Base-by-base conservation (phyloP, 75 land plant genomes). In the Larix kaempferi region DNA sequence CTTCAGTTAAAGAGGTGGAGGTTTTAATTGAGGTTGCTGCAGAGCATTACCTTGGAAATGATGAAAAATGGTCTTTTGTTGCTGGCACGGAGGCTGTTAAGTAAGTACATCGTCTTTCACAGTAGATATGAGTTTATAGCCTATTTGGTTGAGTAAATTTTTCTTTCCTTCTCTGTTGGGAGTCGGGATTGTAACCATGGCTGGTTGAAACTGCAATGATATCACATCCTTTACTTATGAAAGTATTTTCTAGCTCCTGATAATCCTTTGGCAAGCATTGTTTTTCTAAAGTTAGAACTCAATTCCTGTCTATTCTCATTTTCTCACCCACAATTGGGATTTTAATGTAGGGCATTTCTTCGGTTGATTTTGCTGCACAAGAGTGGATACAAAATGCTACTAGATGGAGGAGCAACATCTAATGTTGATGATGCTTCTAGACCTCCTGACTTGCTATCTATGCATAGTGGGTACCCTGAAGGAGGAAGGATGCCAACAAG, bases 371-470 rank as follows among this genome's bases (percentile, higher is more conserved):
- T 91, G 79, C 80, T 97, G 54, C 86, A 79, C 23, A 82, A 91
- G 60, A 89, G 89, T 86, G 99, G 98, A 21, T 97, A 87, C 79
- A 91, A 90, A 73, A 92, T 97, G 94, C 92, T 97, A 57, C 73
- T 97, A 69, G 89, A 91, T 77, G 99, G 99, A 63, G 99, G 99
- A 54, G 94, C 90, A 80, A 80, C 81, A 56, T 62, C 74, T 67
- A 92, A 92, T 82, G 74, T 55, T 41, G 92, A 84, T 13, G 66
- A 82, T 44, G 27, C 59, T 73, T 25, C 63, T 21, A 78, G 65
- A 74, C 39, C 79, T 17, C 52, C 78, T 7, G 52, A 44, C 52
- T 6, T 44, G 52, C 52, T 8, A 23, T 44, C 52, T 74, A 39
- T 69, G 13, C 61, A 78, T 49, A 72, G 7, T 66, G 74, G 76